Base-by-base conservation (phyloP, 2,329 filamentous ascomycete species). In the Apiospora kogelbergensis region DNA sequence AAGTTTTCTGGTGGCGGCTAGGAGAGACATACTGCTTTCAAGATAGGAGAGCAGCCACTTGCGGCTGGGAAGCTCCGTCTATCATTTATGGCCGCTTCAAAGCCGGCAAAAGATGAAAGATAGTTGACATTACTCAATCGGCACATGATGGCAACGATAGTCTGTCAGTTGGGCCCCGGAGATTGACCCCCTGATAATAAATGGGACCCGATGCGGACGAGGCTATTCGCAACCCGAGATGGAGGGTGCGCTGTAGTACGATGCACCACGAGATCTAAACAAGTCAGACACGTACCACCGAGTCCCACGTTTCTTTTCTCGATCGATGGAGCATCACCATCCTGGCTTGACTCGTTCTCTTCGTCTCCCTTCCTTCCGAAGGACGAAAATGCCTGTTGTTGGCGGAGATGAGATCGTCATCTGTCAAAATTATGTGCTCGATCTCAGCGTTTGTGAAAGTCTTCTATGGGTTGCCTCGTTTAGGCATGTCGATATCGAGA, bases 211-310 rank as follows among this genome's bases (percentile, higher is more conserved):
- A 60, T 13, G 26, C 17, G 13, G 53, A 60, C 53, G 26, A 60
- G 30, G 53, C 53, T 60, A 37, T 37, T 37, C 30, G 30, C 53
- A 60, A 13, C 53, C 53, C 53, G 53, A 60, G 53, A 37, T 6
- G 53, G 53, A 37, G 53, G 26, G 26, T 60, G 53, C 20, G 26
- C 26, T 33, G 53, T 60, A 37, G 53, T 60, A 60, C 53, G 53
- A 60, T 37, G 53, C 53, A 60, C 53, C 53, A 60, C 53, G 53
- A 60, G 53, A 60, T 60, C 53, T 60, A 33, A 37, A 24, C 30
- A 37, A 60, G 53, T 60, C 53, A 60, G 53, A 60, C 53, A 7
- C 33, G 53, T 60, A 37, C 53, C 20, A 60, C 53, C 30, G 17
- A 33, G 30, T 60, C 53, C 53, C 53, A 37, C 53, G 53, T 60